Base-by-base conservation (phyloP, 768 basidiomycete species). In the Melanogaster broomeanus region DNA sequence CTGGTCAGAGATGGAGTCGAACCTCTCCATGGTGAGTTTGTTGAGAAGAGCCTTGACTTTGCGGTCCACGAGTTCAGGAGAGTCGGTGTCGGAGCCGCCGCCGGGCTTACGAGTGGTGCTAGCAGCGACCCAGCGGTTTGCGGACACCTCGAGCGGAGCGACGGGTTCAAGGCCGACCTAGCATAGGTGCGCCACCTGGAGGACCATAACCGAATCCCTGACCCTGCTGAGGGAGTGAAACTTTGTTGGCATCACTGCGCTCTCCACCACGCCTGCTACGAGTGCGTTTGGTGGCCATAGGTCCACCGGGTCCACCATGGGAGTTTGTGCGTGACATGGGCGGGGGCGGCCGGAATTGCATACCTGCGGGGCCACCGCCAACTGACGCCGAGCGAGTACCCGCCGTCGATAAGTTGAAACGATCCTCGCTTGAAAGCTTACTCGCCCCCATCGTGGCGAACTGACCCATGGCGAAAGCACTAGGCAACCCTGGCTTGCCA, bases 1-100 rank as follows among this genome's bases (percentile, higher is more conserved):
- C 70, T 98, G 93, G 65, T 90, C 85, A 3, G 94, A 95, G 64
- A 98, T 97, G 8, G 90, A 86, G 59, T 94, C 91, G 78, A 98
- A 98, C 59, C 89, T 90, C 77, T 98, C 93, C 84, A 94, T 89
- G 13, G 95, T 95, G 31, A 98, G 82, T 74, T 93, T 97, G 81
- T 98, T 96, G 61, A 98, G 85, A 51, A 97, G 74, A 45, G 77
- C 76, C 71, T 89, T 93, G 74, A 97, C 94, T 73, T 95, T 96
- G 46, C 93, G 88, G 60, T 97, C 93, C 24, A 98, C 91, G 55
- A 88, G 72, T 61, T 92, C 92, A 10, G 91, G 87, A 1, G 89
- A 85, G 40, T 91, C 87, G 12, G 74, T 69, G 41, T 90, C 85
- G 5, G 55, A 56, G 13, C 53, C 51, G 6, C 53, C 51, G 6